phyloP scores from a whole-genome alignment of 2,329 filamentous ascomycete genomes.

The Anisogramma anomala region DNA sequence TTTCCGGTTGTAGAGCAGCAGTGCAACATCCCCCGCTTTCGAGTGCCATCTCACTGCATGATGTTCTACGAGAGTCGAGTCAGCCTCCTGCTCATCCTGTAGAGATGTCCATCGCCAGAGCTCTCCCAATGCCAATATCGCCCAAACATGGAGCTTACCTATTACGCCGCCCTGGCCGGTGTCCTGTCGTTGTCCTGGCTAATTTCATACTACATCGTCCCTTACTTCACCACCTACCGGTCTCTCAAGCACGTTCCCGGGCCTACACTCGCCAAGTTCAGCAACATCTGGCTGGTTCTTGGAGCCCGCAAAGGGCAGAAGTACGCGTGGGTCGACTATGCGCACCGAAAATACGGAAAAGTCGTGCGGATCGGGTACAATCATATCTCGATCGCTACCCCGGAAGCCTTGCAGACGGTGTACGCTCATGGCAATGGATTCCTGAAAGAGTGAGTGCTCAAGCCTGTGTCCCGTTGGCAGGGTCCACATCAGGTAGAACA shows the following conservation, averaged over 20 bases:
- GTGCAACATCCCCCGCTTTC: too few species aligned
- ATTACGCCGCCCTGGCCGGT: too few species aligned
- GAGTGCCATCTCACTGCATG: too few species aligned
- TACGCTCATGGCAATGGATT: slow-evolving; percentile 74
- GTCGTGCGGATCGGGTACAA: slow-evolving; percentile 73
- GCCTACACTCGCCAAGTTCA: slow-evolving; percentile 52
- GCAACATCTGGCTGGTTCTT: slow-evolving; percentile 67
- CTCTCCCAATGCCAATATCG: too few species aligned
- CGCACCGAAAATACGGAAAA: slow-evolving; percentile 66
- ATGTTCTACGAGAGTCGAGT: too few species aligned
- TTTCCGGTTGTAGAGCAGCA: too few species aligned
- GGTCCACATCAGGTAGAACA: not conserved
- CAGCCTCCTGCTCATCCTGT: too few species aligned
- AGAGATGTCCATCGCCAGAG: too few species aligned
- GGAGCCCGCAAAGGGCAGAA: slow-evolving; percentile 53
- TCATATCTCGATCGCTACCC: slow-evolving; percentile 71
- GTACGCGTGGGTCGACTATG: slow-evolving; percentile 52
- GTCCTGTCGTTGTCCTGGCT: not conserved
- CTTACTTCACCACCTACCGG: slow-evolving; percentile 45
- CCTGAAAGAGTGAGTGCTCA: slow-evolving; percentile 47
- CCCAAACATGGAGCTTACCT: too few species aligned
- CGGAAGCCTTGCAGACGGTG: slow-evolving; percentile 58
- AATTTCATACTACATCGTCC: slow-evolving; percentile 43
- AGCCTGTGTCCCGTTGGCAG: too few species aligned
- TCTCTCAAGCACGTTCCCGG: slow-evolving; percentile 44